Evolutionary conservation across 1,284 basidiomycete species (phyloP), one percentile per base, ranked within the genome.

Genomic region (Sporisorium scitamineum): DNA sequence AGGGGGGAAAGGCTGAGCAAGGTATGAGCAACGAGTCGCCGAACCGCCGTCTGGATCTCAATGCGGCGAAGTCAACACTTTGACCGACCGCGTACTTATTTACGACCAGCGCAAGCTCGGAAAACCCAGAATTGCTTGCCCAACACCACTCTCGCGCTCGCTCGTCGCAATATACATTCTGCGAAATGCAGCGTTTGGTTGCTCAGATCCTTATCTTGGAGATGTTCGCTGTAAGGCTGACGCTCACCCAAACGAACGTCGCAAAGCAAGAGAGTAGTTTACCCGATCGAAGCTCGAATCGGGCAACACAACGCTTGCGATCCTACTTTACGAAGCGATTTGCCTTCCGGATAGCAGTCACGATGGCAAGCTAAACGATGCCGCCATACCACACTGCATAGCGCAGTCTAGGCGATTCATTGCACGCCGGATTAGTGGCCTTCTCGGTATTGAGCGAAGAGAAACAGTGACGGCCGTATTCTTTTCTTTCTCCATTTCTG

Each of bases 21-120:
- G 22, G 22, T 11, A 54, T n/a, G 6, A 27, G 9, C 24, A 58
- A 22, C 47, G 47, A 58, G 56, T 58, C 56, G 56, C 56, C 56
- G 45, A 41, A 48, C 26, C n/a, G 26, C 13, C 27, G 14, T 22
- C 27, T 44, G 29, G n/a, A 10, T 24, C 42, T 11, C 8, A 31
- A 29, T 55, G 54, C 54, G 54, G 54, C 29, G 54, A 55, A 29
- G 42, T 2, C 6, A 24, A 50, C 2, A 5, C 37, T 6, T 6
- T 39, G n/a, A n/a, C 37, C 37, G 27, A 16, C 11, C 54, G 54
- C 41, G 54, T 55, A n/a, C 54, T 55, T 55, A 55, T 55, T 55
- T 55, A 55, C 54, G 53, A 54, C 7, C 41, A n/a, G n/a, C n/a
- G n/a, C n/a, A n/a, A n/a, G n/a, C n/a, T n/a, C n/a, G n/a, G n/a